phyloP scores from a whole-genome alignment of 1,139 yeast genomes.

The Meyerozyma carpophila region DNA sequence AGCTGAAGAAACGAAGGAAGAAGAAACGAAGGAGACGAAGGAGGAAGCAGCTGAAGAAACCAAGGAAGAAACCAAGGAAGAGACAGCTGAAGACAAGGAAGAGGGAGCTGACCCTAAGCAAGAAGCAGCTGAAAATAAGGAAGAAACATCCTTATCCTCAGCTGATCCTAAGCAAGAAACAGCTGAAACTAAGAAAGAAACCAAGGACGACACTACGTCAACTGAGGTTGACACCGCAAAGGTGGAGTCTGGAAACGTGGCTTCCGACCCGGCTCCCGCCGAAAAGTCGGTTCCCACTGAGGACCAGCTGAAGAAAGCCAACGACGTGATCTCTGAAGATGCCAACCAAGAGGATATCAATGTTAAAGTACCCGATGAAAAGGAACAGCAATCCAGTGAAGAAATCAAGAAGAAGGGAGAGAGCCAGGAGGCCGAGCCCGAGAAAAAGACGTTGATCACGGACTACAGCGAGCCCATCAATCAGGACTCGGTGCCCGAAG shows the following conservation, averaged over 20 bases:
- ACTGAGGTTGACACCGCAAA: background rate
- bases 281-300: constrained; percentile 1
- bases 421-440: background rate
- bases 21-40: constrained; percentile 1
- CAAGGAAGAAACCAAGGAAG: constrained; percentile 4
- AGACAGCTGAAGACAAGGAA: constrained; percentile 3
- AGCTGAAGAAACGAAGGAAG: background rate
- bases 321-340: background rate
- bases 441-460: background rate
- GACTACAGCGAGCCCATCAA: background rate
- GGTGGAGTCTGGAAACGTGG: background rate
- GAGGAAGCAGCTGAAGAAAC: constrained; percentile 2
- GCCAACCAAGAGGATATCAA: background rate
- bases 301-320: background rate
- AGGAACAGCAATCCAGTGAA: background rate
- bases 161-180: constrained; percentile 4
- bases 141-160: background rate
- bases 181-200: background rate
- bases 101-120: constrained; percentile 4
- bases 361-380: background rate
- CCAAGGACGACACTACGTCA: background rate
- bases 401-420: constrained; percentile 1
- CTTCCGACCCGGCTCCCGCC: too few relatives aligned
- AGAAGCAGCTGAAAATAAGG: constrained; percentile 1
- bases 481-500: constrained; percentile 1